These are phyloP conservation scores for Aegilops speltoides DNA, from an alignment of 176 grass and related monocot genomes.

Conservation along the genomic window DNA sequence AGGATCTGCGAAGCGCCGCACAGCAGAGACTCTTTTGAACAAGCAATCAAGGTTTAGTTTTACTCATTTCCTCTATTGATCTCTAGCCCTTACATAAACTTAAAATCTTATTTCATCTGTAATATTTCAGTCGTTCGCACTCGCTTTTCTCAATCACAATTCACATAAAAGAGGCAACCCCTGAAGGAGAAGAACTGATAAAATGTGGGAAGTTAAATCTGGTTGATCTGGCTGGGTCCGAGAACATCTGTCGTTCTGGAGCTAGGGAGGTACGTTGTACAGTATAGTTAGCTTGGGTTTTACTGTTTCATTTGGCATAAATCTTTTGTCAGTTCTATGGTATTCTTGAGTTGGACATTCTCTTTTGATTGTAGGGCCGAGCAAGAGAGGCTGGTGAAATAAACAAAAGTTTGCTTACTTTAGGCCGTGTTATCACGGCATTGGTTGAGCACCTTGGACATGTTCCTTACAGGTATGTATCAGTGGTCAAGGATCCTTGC, in stretches of 20 bases:
- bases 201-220: constrained; percentile 97
- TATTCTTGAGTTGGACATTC: constrained; percentile 4
- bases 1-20: constrained; percentile 90
- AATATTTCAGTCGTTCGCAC: constrained; percentile 85
- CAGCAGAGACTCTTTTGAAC: constrained; percentile 91
- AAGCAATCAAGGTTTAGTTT: constrained; percentile 99
- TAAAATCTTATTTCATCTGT: constrained; percentile 10
- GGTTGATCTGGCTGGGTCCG: constrained; percentile 93
- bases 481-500: not conserved
- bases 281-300: not conserved
- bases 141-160: constrained; percentile 99
- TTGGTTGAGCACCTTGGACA: constrained; percentile 96
- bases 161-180: constrained; percentile 98
- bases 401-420: constrained; percentile 98
- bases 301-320: not conserved
- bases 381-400: constrained; percentile 99
- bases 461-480: constrained; percentile 84
- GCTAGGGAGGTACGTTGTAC: constrained; percentile 79
- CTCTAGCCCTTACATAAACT: not conserved
- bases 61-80: not conserved
- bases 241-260: constrained; percentile 96
- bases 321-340: not conserved
- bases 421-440: constrained; percentile 94
- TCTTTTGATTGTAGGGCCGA: constrained; percentile 62
- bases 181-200: constrained; percentile 98